Percentiles rank a stretch among this genome's conserved stretches.
phyloP scores from a whole-genome alignment of 2,329 filamentous ascomycete species.

The Aspergillus ruber region DNA sequence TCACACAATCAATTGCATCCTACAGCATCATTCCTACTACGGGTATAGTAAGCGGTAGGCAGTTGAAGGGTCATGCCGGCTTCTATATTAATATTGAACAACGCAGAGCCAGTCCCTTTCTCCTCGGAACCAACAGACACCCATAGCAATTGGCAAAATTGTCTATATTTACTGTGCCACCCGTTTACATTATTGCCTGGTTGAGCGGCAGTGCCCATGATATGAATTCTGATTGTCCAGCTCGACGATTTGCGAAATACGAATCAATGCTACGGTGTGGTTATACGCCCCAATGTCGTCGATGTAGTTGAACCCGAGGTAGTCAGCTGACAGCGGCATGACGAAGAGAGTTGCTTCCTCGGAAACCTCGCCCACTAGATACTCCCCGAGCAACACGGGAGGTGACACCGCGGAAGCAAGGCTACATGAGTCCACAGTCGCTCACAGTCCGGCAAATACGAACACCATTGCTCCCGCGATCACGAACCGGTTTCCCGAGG shows the following conservation, averaged over 20 bases:
- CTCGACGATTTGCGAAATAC: conserved; percentile 40
- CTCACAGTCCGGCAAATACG: conserved; percentile 35
- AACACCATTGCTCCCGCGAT: conserved; percentile 46
- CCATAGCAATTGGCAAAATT: conserved; percentile 43
- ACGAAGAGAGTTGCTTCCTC: conserved; percentile 48
- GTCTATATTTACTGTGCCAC: conserved; percentile 35
- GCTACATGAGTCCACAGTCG: conserved; percentile 31
- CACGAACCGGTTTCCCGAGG: conserved; percentile 45
- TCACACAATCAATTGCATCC: background rate
- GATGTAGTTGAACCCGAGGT: conserved; percentile 40
- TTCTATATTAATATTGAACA: conserved; percentile 51
- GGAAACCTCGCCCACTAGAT: conserved; percentile 34
- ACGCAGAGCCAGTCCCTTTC: conserved; percentile 32
- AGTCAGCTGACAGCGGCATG: conserved; percentile 40
- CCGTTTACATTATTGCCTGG: conserved; percentile 35
- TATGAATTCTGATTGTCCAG: conserved; percentile 25
- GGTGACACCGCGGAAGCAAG: conserved; percentile 32
- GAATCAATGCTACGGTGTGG: conserved; percentile 41
- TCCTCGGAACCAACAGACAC: conserved; percentile 36
- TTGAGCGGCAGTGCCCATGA: conserved; percentile 21
- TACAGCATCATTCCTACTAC: background rate
- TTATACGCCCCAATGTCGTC: conserved; percentile 47
- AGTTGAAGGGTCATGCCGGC: conserved; percentile 29
- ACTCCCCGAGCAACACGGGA: conserved; percentile 44
- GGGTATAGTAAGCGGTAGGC: background rate